Evolutionary conservation across 1,139 yeast genomes (phyloP), one percentile per base, ranked within the genome.

Genomic region (Scheffersomyces quercinus): DNA sequence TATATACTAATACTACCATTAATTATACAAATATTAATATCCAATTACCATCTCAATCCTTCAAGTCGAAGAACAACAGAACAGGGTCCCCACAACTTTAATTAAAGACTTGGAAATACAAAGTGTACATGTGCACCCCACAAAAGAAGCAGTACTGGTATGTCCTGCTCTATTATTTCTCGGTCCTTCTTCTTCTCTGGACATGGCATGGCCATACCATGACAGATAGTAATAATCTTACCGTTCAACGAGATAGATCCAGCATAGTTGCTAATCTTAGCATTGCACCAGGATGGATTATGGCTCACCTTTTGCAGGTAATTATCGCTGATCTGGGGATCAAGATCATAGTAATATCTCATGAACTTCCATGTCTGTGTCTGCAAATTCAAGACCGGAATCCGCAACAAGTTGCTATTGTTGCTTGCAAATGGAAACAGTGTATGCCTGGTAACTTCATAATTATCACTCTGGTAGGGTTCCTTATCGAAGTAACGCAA

Each of bases 331-430:
- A 51, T 37, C 12, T 60, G 57, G 39, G 61, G 65, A 33, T 59
- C 51, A 11, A 68, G 48, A 45, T 72, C 75, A 47, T 61, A 65
- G 49, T 61, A 67, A 50, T 63, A 73, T 34, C 66, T 56, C 49
- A 66, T 53, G 48, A 69, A 74, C 36, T 65, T 62, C 78, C 78
- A 74, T 3, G 72, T 70, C 51, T 73, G 78, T 1, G 78, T 70
- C 39, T 64, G 67, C 36, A 73, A 55, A 49, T 73, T 72, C 40
- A 70, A 62, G 4, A 65, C 69, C 13, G 73, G 62, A 16, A 74
- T 54, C 37, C 79, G 58, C 39, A 68, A 59, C 10, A 65, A 51
- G 38, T 69, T 62, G 33, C 60, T 44, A 48, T 67, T 65, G 37
- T 62, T 59, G 2, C 67, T 50, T 1, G 60, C 54, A 31, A 72